phyloP scores from a whole-genome alignment of 2,329 filamentous ascomycete species.

The Talaromyces sp. region DNA sequence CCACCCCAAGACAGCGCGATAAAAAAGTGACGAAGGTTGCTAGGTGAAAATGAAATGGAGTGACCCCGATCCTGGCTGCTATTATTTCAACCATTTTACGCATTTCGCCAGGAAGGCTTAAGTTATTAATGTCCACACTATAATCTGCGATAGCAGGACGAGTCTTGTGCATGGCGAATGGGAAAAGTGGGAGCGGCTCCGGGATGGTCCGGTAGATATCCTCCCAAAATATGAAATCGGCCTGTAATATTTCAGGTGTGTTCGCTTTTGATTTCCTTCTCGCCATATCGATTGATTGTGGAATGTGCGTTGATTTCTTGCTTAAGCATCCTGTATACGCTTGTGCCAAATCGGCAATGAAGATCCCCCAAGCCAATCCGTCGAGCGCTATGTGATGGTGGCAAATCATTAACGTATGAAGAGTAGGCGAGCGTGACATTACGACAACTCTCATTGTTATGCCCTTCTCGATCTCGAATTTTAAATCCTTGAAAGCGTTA shows the following conservation, averaged over 20 bases:
- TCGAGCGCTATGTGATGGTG: constrained; percentile 52
- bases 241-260: constrained; percentile 27
- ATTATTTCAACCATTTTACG: background rate
- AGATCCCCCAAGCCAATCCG: constrained; percentile 39
- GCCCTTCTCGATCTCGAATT: constrained; percentile 38
- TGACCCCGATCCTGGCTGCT: constrained; percentile 27
- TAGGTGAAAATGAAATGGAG: constrained; percentile 49
- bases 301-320: constrained; percentile 41
- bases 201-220: constrained; percentile 25
- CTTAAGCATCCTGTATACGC: constrained; percentile 11
- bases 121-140: constrained; percentile 16
- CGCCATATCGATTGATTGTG: constrained; percentile 23
- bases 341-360: constrained; percentile 24
- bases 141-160: constrained; percentile 22
- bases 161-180: constrained; percentile 25
- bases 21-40: constrained; percentile 41
- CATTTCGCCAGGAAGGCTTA: background rate
- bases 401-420: constrained; percentile 42
- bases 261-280: background rate
- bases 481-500: constrained; percentile 23
- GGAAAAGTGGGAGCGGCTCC: constrained; percentile 34
- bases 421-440: constrained; percentile 31
- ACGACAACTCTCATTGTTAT: constrained; percentile 25
- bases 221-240: constrained; percentile 38
- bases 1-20: constrained; percentile 31